Conservation (phyloP, 805 yeast genomes). For the Kodamaea neixiangensis region DNA sequence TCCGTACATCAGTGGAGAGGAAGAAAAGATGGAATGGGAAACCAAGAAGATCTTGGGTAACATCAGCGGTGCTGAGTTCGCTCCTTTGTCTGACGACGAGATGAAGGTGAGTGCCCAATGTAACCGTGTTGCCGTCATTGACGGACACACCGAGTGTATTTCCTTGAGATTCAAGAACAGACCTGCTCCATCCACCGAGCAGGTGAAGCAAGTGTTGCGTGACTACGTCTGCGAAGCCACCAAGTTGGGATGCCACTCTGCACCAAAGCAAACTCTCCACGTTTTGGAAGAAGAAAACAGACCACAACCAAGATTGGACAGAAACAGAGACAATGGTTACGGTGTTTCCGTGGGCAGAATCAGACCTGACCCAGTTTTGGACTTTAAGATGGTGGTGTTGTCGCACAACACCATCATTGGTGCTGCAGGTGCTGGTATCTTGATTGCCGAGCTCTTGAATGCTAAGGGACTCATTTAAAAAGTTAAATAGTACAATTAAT, state of each 20-base stretch:
- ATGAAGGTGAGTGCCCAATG: conserved; percentile 93
- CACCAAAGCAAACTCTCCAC: conserved; percentile 90
- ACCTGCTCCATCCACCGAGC: conserved; percentile 83
- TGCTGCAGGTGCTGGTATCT: conserved; percentile 97
- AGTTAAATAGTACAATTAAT: not conserved
- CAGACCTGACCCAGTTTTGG: conserved; percentile 90
- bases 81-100: conserved; percentile 63
- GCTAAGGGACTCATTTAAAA: conserved; percentile 71
- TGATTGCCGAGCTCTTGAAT: conserved; percentile 86
- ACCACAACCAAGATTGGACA: conserved; percentile 97
- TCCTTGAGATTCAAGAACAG: conserved; percentile 77
- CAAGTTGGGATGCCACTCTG: conserved; percentile 79
- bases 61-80: conserved; percentile 57
- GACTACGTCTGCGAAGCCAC: conserved; percentile 84
- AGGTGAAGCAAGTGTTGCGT: conserved; percentile 67
- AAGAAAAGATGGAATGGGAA: conserved; percentile 98
- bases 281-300: conserved; percentile 89
- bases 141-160: conserved; percentile 97
- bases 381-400: conserved; percentile 93
- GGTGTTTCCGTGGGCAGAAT: conserved; percentile 95
- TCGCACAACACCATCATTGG: conserved; percentile 98
- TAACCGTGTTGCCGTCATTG: conserved; percentile 94
- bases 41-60: conserved; percentile 90
- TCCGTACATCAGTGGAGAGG: conserved; percentile 95
- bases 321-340: conserved; percentile 91